These are phyloP conservation scores for Plasmodium knowlesi DNA, from an alignment of 169 alveolate genomes.

Conservation along the genomic window DNA sequence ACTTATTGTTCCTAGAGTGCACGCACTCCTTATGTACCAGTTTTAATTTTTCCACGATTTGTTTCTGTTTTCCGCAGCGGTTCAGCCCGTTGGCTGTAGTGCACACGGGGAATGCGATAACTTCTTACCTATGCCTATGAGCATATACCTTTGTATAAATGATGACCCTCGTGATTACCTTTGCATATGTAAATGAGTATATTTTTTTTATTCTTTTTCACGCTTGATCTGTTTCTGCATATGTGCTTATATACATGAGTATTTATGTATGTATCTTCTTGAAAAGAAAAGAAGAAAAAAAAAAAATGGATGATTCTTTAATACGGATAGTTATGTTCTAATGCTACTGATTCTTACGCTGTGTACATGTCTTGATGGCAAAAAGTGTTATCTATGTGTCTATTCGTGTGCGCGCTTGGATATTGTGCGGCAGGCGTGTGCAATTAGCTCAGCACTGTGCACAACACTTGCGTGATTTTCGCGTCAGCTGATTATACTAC, in stretches of 20 bases:
- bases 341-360: neutral
- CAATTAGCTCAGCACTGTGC: neutral
- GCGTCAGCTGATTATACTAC: neutral
- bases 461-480: neutral
- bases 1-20: neutral
- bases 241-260: neutral
- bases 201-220: neutral
- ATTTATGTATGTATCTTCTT: neutral
- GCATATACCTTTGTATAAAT: neutral
- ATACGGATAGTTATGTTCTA: neutral
- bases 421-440: neutral
- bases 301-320: neutral
- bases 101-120: neutral
- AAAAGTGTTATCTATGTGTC: neutral
- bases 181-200: neutral
- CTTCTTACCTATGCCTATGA: neutral
- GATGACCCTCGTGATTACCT: neutral
- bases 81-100: neutral
- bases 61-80: neutral
- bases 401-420: neutral
- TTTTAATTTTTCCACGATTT: neutral
- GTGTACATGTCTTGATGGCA: neutral
- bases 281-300: neutral
- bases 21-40: neutral
- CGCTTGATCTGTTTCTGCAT: neutral